Evolutionary conservation across 1,139 yeast genomes (phyloP).

Genomic region (Blastobotrys indianensis): DNA sequence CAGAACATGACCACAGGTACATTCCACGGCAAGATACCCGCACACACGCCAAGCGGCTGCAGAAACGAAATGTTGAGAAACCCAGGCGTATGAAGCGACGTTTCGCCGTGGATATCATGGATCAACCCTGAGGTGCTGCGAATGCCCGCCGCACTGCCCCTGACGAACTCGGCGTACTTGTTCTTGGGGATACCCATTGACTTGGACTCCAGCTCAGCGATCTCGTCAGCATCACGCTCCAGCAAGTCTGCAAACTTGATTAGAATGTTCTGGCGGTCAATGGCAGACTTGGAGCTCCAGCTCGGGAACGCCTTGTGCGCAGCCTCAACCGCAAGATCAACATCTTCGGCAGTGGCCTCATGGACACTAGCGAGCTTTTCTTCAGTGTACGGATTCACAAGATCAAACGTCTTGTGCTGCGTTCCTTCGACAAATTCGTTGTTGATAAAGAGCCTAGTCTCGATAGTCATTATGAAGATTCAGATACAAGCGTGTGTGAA

Average conservation of each 20-base stretch:
- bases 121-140: constrained; percentile 83
- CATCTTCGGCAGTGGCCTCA: constrained; percentile 62
- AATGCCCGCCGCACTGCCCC: constrained; percentile 53
- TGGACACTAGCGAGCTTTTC: constrained; percentile 59
- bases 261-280: constrained; percentile 47
- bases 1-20: constrained; percentile 77
- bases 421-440: constrained; percentile 38
- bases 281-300: constrained; percentile 44
- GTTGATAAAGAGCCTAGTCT: constrained; percentile 46
- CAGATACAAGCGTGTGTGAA: too few species aligned
- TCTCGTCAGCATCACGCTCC: constrained; percentile 42
- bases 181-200: constrained; percentile 59
- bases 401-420: constrained; percentile 42
- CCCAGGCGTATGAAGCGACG: constrained; percentile 57
- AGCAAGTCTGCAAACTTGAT: constrained; percentile 48
- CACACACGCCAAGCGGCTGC: constrained; percentile 80
- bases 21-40: constrained; percentile 82
- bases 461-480: too few species aligned
- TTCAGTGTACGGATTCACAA: constrained; percentile 64
- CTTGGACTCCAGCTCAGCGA: constrained; percentile 55
- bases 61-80: constrained; percentile 70
- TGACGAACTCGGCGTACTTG: constrained; percentile 44
- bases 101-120: constrained; percentile 70
- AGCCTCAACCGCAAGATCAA: constrained; percentile 68
- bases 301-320: constrained; percentile 61